phyloP scores from a whole-genome alignment of 257 asterid genomes.

The Salvia rosmarinus region DNA sequence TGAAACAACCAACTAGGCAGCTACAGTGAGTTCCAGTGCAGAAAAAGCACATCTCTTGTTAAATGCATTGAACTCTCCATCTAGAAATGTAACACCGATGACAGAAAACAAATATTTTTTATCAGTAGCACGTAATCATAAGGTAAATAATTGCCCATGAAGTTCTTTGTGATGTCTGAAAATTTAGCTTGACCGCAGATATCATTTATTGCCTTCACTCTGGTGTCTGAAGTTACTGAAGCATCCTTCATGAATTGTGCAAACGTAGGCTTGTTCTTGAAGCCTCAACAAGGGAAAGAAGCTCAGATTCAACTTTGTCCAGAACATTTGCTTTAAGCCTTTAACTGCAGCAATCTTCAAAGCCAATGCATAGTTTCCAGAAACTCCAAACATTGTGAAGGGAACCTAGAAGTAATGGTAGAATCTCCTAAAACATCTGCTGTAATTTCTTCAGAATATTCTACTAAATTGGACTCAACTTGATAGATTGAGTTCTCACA shows the following conservation, averaged over 20 bases:
- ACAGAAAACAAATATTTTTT: background rate
- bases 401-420: constrained; percentile 58
- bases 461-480: background rate
- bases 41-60: background rate
- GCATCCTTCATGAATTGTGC: constrained; percentile 79
- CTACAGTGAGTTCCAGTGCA: background rate
- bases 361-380: constrained; percentile 94
- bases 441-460: background rate
- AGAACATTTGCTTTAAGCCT: constrained; percentile 71
- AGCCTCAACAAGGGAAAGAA: constrained; percentile 70
- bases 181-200: constrained; percentile 61
- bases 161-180: constrained; percentile 57
- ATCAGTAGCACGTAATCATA: background rate
- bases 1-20: constrained; percentile 20
- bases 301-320: constrained; percentile 89
- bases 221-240: constrained; percentile 57
- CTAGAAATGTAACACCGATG: background rate
- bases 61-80: background rate
- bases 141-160: constrained; percentile 46
- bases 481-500: background rate
- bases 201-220: constrained; percentile 71
- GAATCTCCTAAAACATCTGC: constrained; percentile 10
- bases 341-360: constrained; percentile 83
- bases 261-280: constrained; percentile 72
- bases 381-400: constrained; percentile 63